phyloP scores from a whole-genome alignment of 1,284 basidiomycete genomes.

The Cryptococcus sp. region DNA sequence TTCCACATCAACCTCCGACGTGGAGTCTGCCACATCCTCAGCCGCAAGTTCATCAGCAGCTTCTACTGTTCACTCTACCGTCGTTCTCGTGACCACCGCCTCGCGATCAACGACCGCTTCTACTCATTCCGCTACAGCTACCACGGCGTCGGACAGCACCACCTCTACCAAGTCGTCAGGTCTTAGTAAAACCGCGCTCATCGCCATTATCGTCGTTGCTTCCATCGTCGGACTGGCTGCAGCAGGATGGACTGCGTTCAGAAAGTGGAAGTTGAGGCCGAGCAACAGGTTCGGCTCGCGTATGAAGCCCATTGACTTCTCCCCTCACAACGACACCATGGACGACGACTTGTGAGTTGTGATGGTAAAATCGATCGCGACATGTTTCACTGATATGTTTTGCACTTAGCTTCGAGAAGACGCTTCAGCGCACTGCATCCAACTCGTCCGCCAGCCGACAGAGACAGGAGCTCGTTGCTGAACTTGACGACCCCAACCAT shows the following conservation, averaged over 20 bases:
- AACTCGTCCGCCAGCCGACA: constrained; percentile 41
- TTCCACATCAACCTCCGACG: constrained; percentile 7
- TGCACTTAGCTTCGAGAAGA: constrained; percentile 41
- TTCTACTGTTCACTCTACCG: constrained; percentile 18
- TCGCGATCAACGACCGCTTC: constrained; percentile 14
- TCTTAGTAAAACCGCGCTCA: constrained; percentile 62
- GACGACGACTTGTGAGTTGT: constrained; percentile 35
- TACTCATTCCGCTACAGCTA: constrained; percentile 14
- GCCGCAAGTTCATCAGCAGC: constrained; percentile 1
- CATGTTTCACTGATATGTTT: not conserved
- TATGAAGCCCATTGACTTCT: constrained; percentile 58
- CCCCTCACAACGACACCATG: constrained; percentile 68
- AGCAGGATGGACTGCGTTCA: constrained; percentile 81
- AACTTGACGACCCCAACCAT: constrained; percentile 39
- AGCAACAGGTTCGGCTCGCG: constrained; percentile 77
- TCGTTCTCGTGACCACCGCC: constrained; percentile 24
- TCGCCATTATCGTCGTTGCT: constrained; percentile 70
- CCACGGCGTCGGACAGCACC: constrained; percentile 19
- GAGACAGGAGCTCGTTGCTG: constrained; percentile 42
- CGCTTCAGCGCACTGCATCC: constrained; percentile 40
- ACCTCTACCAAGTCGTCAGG: constrained; percentile 28
- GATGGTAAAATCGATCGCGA: not conserved
- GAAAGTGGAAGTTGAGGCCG: constrained; percentile 84
- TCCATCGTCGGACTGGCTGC: constrained; percentile 66
- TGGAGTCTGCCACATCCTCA: constrained; percentile 5